Evolutionary conservation across 2,329 filamentous ascomycete genomes (phyloP), one percentile per base, ranked within the genome.

Genomic region (Pseudogymnoascus sp.): DNA sequence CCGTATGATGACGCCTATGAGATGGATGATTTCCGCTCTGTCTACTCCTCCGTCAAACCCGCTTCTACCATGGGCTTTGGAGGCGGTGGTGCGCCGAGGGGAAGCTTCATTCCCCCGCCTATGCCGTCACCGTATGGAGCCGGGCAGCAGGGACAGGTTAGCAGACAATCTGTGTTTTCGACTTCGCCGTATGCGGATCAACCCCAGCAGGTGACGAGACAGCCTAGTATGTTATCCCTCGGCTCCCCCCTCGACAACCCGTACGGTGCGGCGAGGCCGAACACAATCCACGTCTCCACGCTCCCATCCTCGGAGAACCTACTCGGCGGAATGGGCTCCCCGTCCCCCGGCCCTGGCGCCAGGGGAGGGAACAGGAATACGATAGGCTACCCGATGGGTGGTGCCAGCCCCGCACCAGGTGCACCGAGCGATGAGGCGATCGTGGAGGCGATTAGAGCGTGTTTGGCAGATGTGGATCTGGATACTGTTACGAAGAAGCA

Each of bases 401-500:
- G 18, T 3, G 38, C n/a, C 0, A 23, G 40, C 18, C 3, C 40
- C 4, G 5, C 40, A 21, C 9, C 18, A 1, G 40, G 40, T 23
- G 91, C 90, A 0, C 90, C 91, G 0, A 90, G 89, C 68, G 93
- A 97, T 70, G 80, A 79, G 53, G 83, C 86, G 65, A 97, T 99
- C 67, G 82, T 91, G 16, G 90, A 96, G 65, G 89, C 90, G 1
- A 93, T 97, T 66, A 89, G 91, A 71, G 80, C 83, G 60, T 95
- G 95, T 69, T 80, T 99, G 66, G 78, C 82, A 14, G 93, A 97
- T 71, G 92, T 97, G 0, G 93, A 99, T 75, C 81, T 99, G 43
- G 95, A 99, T 74, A 93, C 84, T n/a, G 91, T 97, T 59, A 99
- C 95, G 5, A 99, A 97, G 86, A 99, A 99, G 80, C 93, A 97